Evolutionary conservation across 192 early-diverging fungal species (phyloP).

Genomic region (Funneliformis mosseae): DNA sequence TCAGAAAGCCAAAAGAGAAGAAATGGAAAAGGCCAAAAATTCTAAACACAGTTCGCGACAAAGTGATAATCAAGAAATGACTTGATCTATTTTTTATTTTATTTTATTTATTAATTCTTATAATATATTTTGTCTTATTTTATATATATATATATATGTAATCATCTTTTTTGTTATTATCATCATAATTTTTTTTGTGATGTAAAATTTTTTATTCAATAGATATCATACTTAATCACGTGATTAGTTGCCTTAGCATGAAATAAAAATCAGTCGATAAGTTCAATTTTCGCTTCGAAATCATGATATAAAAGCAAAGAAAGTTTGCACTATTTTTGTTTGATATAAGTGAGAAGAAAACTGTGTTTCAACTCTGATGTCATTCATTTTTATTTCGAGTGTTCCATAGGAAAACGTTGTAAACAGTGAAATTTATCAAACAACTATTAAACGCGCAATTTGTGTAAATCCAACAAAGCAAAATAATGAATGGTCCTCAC

Average conservation of each 20-base stretch:
- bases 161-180: too few relatives aligned
- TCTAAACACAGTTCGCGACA: too few relatives aligned
- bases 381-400: neutral
- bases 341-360: neutral
- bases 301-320: neutral
- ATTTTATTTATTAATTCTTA: too few relatives aligned
- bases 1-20: neutral
- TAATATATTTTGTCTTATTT: too few relatives aligned
- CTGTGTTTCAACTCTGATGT: neutral
- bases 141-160: too few relatives aligned
- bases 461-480: neutral
- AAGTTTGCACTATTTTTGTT: neutral
- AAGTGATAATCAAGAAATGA: neutral
- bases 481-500: conserved; percentile 14
- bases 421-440: neutral
- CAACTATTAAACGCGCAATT: neutral
- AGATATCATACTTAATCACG: neutral
- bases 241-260: neutral
- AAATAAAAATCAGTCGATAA: neutral
- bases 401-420: neutral
- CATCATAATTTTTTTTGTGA: too few relatives aligned
- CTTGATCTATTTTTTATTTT: too few relatives aligned
- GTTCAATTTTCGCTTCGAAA: neutral
- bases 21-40: too few relatives aligned
- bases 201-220: too few relatives aligned